phyloP scores from a whole-genome alignment of 306 rosid genomes.

The Gillenia trifoliata region DNA sequence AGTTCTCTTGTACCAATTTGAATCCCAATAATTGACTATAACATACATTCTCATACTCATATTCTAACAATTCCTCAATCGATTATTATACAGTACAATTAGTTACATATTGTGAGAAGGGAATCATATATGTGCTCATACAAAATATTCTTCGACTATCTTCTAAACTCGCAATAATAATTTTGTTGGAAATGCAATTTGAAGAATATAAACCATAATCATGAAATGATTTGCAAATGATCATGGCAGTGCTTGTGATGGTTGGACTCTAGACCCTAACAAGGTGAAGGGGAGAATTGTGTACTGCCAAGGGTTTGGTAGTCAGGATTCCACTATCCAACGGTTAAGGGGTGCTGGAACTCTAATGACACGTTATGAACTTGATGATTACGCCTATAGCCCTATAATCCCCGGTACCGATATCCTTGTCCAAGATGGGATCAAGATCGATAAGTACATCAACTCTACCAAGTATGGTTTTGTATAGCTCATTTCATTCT shows the following conservation, averaged over 20 bases:
- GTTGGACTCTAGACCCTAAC: constrained; percentile 38
- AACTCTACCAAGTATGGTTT: constrained; percentile 62
- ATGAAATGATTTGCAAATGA: neutral
- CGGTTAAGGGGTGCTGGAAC: constrained; percentile 53
- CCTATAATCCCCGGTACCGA: constrained; percentile 47
- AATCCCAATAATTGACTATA: no score
- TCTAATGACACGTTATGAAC: constrained; percentile 32
- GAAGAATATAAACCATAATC: neutral
- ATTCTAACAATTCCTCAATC: no score
- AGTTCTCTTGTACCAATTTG: no score
- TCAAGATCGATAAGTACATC: constrained; percentile 45
- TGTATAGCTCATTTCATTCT: neutral
- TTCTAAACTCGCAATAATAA: neutral
- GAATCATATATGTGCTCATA: neutral
- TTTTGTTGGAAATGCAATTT: neutral
- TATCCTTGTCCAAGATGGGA: constrained; percentile 31
- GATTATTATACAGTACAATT: neutral
- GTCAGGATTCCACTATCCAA: constrained; percentile 41
- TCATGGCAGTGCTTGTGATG: constrained; percentile 59
- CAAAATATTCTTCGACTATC: neutral
- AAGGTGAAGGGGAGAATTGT: constrained; percentile 69
- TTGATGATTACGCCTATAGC: constrained; percentile 32
- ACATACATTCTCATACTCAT: no score
- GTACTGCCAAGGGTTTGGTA: constrained; percentile 41
- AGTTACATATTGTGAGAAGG: neutral